phyloP scores from a whole-genome alignment of 2,329 filamentous ascomycete species.

The Sphaceloma murrayae region DNA sequence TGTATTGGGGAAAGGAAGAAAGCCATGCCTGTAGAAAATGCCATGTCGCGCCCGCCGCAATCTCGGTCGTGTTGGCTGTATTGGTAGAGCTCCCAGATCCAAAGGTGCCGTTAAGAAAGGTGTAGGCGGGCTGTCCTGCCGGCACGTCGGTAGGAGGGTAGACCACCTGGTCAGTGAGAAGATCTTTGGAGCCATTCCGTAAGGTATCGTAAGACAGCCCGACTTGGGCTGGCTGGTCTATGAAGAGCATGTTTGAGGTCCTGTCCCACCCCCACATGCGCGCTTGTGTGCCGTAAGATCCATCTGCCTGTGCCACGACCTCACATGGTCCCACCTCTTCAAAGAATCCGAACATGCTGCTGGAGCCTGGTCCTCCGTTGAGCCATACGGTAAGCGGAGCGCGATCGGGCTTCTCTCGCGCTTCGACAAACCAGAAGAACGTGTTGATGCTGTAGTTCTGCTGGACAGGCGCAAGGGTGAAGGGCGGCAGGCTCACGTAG shows the following conservation, averaged over 20 bases:
- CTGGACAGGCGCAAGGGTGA: conserved; percentile 36
- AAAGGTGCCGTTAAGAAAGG: conserved; percentile 55
- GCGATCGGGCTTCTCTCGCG: conserved; percentile 38
- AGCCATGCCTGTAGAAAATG: conserved; percentile 55
- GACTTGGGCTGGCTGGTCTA: conserved; percentile 59
- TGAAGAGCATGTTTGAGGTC: conserved; percentile 49
- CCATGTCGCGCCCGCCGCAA: conserved; percentile 45
- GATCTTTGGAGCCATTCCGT: conserved; percentile 50
- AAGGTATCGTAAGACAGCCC: conserved; percentile 58
- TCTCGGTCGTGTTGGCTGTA: conserved; percentile 30
- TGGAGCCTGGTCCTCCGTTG: conserved; percentile 57
- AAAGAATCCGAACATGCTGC: conserved; percentile 57
- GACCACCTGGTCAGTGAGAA: conserved; percentile 35
- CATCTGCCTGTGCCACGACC: conserved; percentile 35
- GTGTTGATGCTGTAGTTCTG: conserved; percentile 45
- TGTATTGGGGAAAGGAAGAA: conserved; percentile 31
- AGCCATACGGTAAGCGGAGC: conserved; percentile 54
- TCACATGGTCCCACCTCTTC: conserved; percentile 46
- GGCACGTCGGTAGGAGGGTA: conserved; percentile 27
- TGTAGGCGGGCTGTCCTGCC: conserved; percentile 37
- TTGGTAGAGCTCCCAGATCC: conserved; percentile 39
- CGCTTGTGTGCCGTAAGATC: conserved; percentile 44
- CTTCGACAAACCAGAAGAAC: conserved; percentile 51
- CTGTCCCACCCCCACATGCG: conserved; percentile 59
- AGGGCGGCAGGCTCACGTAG: conserved; percentile 45